These are phyloP conservation scores for Penicillium sp. DNA, from an alignment of 2,329 filamentous ascomycete genomes.

Conservation along the genomic window DNA sequence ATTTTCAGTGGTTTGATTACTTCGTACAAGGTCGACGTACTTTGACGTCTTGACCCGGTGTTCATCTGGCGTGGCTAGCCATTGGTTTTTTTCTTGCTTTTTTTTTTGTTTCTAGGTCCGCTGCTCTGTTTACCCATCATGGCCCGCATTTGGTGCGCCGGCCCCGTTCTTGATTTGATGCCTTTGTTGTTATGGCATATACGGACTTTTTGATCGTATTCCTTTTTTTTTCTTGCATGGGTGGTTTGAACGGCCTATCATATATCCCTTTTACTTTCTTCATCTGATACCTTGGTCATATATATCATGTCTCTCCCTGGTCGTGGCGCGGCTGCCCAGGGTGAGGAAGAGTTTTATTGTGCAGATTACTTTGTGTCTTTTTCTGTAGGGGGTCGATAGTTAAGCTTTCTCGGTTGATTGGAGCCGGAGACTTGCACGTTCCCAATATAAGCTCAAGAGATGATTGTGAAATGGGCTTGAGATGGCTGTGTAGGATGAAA, in stretches of 20 bases:
- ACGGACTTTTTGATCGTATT: not conserved
- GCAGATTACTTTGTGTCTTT: not conserved
- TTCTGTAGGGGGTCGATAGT: not conserved
- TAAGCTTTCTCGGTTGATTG: not conserved
- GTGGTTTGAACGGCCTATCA: slow-evolving; percentile 6
- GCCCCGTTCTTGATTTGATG: not conserved
- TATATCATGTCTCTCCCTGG: not conserved
- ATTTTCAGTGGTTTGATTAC: not conserved
- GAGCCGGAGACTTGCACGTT: too few species aligned
- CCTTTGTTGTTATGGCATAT: not conserved
- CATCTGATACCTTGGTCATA: not conserved
- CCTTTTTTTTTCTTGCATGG: not conserved
- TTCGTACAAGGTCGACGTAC: not conserved
- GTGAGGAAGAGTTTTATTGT: not conserved
- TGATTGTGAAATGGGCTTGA: too few species aligned
- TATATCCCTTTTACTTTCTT: not conserved
- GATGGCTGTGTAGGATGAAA: too few species aligned
- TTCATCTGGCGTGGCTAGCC: not conserved
- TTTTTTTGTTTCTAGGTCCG: not conserved
- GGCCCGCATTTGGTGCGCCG: not conserved
- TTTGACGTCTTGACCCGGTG: not conserved
- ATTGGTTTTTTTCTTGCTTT: not conserved
- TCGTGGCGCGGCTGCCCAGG: not conserved
- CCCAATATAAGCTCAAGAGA: too few species aligned
- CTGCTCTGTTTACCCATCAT: not conserved